Conservation (phyloP, 371 early-diverging fungal genomes). For the Funneliformis caledonium region DNA sequence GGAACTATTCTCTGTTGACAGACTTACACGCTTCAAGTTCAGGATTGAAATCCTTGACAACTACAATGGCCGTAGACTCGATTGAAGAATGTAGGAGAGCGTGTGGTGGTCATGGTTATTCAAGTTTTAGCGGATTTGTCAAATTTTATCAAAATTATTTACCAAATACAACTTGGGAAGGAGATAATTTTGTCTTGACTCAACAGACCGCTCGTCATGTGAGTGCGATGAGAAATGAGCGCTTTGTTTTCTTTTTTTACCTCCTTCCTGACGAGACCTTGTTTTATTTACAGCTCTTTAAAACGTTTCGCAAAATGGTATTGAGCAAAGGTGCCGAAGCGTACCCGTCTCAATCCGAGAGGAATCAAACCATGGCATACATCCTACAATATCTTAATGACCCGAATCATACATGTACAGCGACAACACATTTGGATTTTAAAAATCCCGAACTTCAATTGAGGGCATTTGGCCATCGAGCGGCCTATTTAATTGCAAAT, state of each 20-base stretch:
- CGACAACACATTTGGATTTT: conserved; percentile 53
- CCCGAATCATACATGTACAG: neutral
- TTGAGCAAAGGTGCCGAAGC: neutral
- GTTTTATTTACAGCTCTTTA: conserved; percentile 1
- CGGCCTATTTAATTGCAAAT: conserved; percentile 59
- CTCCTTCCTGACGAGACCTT: too few species aligned
- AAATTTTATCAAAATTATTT: conserved; percentile 70
- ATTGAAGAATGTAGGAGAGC: conserved; percentile 85
- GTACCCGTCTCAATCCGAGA: neutral
- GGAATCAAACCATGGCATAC: neutral
- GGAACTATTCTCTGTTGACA: conserved; percentile 75
- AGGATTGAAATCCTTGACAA: conserved; percentile 76
- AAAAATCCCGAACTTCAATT: conserved; percentile 64
- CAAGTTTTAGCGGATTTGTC: conserved; percentile 76
- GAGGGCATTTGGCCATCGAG: conserved; percentile 69
- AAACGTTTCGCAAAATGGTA: conserved; percentile 15
- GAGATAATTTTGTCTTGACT: conserved; percentile 81
- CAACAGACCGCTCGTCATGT: conserved; percentile 81
- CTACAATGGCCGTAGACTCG: conserved; percentile 72
- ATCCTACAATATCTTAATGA: conserved; percentile 18
- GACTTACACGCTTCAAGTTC: conserved; percentile 41
- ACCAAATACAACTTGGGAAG: conserved; percentile 84
- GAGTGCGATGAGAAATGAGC: neutral
- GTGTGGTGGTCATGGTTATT: conserved; percentile 90
- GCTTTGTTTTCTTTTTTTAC: too few species aligned